A percentile compares a stretch with the other conserved stretches of the same genome.
Conservation (phyloP, 176 grass and related monocot genomes). For the Tuctoria greenei region DNA sequence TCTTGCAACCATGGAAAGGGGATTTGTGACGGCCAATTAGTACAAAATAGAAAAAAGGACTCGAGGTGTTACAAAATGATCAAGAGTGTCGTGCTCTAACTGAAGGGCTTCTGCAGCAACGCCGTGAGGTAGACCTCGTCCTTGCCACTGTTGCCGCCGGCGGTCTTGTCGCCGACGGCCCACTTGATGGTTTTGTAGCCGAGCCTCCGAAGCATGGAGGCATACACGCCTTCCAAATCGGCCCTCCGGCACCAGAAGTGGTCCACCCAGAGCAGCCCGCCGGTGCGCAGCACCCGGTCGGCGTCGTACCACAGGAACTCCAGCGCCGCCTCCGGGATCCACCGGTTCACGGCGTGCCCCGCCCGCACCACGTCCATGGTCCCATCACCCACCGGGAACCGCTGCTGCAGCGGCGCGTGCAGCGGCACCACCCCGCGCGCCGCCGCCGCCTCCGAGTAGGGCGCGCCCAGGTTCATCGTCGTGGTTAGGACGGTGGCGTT, state of each 20-base stretch:
- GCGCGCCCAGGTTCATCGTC: conserved; percentile 79
- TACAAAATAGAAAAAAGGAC: no score
- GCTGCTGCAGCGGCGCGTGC: conserved; percentile 85
- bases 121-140: conserved; percentile 78
- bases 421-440: conserved; percentile 70
- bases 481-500: conserved; percentile 85
- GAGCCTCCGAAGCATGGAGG: conserved; percentile 50
- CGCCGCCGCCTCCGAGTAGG: conserved; percentile 81
- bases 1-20: no score
- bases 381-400: conserved; percentile 72
- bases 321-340: conserved; percentile 72
- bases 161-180: conserved; percentile 62
- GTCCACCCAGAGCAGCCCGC: conserved; percentile 85
- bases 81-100: background rate
- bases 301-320: conserved; percentile 94
- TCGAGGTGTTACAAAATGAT: background rate
- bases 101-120: conserved; percentile 77
- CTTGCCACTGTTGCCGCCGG: conserved; percentile 34
- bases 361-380: conserved; percentile 80
- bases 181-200: conserved; percentile 84
- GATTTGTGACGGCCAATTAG: no score
- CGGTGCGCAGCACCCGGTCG: conserved; percentile 70
- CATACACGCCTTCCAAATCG: conserved; percentile 64
- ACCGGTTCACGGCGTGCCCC: conserved; percentile 92
- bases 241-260: conserved; percentile 78